Percentiles rank a stretch among this genome's conserved stretches.
Evolutionary conservation across 257 asterid species (phyloP).

Genomic region (Lycium ferocissimum): DNA sequence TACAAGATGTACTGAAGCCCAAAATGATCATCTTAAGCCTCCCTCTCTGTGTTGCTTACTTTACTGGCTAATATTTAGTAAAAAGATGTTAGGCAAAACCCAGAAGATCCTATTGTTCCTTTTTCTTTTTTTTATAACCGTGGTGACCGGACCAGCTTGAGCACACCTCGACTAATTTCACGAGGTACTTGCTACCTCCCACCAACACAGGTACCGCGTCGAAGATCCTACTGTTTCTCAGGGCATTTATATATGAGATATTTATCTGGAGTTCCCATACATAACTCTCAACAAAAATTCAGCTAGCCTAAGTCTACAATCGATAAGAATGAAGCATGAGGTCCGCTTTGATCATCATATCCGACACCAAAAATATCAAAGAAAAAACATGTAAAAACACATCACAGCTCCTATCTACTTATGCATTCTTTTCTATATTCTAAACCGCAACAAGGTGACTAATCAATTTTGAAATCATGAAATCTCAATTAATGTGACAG

Average conservation of each 20-base stretch:
- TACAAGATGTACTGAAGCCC: background rate
- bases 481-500: background rate
- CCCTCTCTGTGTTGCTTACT: background rate
- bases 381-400: background rate
- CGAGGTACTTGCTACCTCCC: too few species aligned
- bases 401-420: background rate
- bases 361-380: background rate
- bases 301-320: background rate
- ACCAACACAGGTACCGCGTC: too few species aligned
- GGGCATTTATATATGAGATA: background rate
- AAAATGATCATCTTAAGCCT: background rate
- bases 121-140: too few species aligned
- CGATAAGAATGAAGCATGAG: background rate
- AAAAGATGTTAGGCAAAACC: background rate
- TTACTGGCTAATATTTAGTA: background rate
- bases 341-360: background rate
- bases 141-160: too few species aligned
- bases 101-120: background rate
- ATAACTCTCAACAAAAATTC: background rate
- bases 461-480: background rate
- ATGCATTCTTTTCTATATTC: background rate
- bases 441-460: background rate
- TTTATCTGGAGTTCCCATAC: background rate
- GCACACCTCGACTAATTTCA: too few species aligned
- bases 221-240: background rate